These are phyloP conservation scores for Leucocoprinus birnbaumii DNA, from an alignment of 768 basidiomycete species.

Conservation along the genomic window DNA sequence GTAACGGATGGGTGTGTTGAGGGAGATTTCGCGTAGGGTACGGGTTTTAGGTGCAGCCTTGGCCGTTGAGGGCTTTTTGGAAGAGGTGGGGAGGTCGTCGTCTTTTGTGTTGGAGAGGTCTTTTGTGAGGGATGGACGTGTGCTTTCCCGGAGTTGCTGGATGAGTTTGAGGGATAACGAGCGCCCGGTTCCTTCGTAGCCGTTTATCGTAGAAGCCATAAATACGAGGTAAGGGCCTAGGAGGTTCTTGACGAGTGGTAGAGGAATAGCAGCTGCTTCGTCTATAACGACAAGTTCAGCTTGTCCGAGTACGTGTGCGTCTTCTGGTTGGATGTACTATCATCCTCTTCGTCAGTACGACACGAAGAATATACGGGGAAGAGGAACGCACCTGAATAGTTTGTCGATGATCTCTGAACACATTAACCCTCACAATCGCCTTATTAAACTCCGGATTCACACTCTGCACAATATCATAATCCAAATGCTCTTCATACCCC, in stretches of 20 bases:
- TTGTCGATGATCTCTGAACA: slow-evolving; percentile 91
- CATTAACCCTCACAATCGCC: slow-evolving; percentile 92
- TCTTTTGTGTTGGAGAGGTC: slow-evolving; percentile 37
- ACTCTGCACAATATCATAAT: slow-evolving; percentile 94
- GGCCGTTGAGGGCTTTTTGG: slow-evolving; percentile 51
- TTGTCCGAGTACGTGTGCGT: slow-evolving; percentile 95
- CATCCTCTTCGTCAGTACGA: background rate
- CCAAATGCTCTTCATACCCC: slow-evolving; percentile 96
- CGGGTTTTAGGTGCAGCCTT: slow-evolving; percentile 68
- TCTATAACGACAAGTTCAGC: slow-evolving; percentile 98
- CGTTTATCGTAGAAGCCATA: slow-evolving; percentile 99
- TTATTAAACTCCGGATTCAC: slow-evolving; percentile 94
- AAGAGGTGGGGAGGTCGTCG: slow-evolving; percentile 36
- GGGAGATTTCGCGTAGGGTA: slow-evolving; percentile 87
- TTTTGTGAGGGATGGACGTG: slow-evolving; percentile 74
- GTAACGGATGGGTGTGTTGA: slow-evolving; percentile 95
- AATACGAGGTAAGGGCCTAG: slow-evolving; percentile 97
- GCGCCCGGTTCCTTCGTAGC: slow-evolving; percentile 99
- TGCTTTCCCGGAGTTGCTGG: slow-evolving; percentile 92
- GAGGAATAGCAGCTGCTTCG: slow-evolving; percentile 96
- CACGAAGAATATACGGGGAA: background rate
- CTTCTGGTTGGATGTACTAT: slow-evolving; percentile 97
- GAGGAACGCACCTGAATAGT: slow-evolving; percentile 81
- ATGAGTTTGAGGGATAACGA: slow-evolving; percentile 97
- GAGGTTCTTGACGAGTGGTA: slow-evolving; percentile 92